Base-by-base conservation (phyloP, 139 green algal species). In the Nannochloris sp. region DNA sequence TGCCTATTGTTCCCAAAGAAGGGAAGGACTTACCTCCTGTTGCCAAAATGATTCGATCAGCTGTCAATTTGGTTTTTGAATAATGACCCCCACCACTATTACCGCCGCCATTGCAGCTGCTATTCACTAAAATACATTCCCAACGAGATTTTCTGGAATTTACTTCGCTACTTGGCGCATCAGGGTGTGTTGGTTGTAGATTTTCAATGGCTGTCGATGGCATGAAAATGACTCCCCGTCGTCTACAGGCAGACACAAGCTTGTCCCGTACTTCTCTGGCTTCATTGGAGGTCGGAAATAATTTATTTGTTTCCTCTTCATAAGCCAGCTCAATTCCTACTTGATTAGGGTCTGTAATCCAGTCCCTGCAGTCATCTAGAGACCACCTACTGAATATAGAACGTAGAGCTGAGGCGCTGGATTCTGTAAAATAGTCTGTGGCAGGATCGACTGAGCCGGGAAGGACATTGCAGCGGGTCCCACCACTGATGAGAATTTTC, bases 401-500 rank as follows among this genome's bases (percentile, higher is more conserved):
- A 12, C 78, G 54, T 64, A 94, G 47, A 3, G 82, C 81, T 3
- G 35, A 61, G 27, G 51, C 54, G 39, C 72, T 73, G 44, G 51
- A 66, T 34, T 86, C 79, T 4, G 81, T 89, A 69, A 92, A 81
- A 72, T 83, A 96, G 66, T 97, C 90, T 1, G 46, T 42, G 1
- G 71, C 31, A 2, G 85, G 34, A 42, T 90, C 79, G 19, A 83
- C 65, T 4, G 74, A 48, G 32, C 67, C 46, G 0, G 90, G 90
- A 44, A 96, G 61, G 29, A 96, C 82, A 64, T 96, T 96, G 76
- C 79, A 97, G 9, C 91, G 67, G 0, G 81, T 84, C 24, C 91
- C 90, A 0, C 91, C 91, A 29, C 67, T 85, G 67, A 96, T 90
- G 4, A 95, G 75, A 39, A 95, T 90, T 61, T 97, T 96, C 69